phyloP scores from a whole-genome alignment of 1,284 basidiomycete genomes.

The Trichosporon sp. region DNA sequence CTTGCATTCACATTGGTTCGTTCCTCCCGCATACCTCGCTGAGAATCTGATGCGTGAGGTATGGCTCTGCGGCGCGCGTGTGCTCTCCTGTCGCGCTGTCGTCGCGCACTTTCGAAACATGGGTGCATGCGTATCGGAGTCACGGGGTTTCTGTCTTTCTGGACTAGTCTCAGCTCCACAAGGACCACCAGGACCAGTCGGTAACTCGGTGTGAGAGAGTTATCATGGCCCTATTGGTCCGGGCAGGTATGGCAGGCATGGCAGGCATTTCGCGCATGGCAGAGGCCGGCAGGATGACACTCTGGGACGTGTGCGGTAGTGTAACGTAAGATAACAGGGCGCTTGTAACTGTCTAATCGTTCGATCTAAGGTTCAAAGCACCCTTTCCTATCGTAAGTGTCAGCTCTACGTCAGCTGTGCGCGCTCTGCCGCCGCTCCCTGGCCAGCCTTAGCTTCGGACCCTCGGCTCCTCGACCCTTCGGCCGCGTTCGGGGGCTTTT shows the following conservation, averaged over 20 bases:
- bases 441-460: background rate
- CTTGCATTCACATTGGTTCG: slow-evolving; percentile 2
- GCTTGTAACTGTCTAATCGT: slow-evolving; percentile 2
- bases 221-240: background rate
- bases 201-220: slow-evolving; percentile 1
- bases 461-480: slow-evolving; percentile 11
- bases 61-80: background rate
- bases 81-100: background rate
- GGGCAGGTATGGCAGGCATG: background rate
- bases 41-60: background rate
- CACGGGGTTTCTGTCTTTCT: background rate
- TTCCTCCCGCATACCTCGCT: slow-evolving; percentile 6
- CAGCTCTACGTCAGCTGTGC: background rate
- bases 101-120: slow-evolving; percentile 5
- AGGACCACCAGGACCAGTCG: background rate
- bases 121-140: slow-evolving; percentile 11
- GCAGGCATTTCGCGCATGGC: background rate
- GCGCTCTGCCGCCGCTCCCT: background rate
- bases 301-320: background rate
- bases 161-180: slow-evolving; percentile 6
- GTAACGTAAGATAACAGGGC: slow-evolving; percentile 15
- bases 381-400: slow-evolving; percentile 4
- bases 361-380: slow-evolving; percentile 12
- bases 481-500: slow-evolving; percentile 14
- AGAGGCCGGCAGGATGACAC: background rate